Conservation (phyloP, 2,329 filamentous ascomycete species). For the Talaromyces rugulosus region DNA sequence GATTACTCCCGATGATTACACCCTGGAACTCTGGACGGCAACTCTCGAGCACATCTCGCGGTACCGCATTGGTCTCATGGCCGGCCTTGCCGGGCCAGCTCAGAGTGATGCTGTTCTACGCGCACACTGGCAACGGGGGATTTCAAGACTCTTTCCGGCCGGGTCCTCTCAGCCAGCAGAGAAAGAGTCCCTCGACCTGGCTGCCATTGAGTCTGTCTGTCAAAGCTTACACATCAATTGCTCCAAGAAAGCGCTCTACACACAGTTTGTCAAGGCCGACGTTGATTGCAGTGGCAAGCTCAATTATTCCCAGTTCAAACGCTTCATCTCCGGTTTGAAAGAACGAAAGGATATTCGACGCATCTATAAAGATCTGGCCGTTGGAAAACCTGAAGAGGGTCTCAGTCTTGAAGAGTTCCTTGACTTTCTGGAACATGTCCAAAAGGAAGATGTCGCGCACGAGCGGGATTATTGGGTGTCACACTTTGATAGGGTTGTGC, state of each 20-base stretch:
- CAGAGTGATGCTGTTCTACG: slow-evolving; percentile 79
- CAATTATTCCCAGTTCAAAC: slow-evolving; percentile 74
- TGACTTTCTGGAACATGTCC: slow-evolving; percentile 66
- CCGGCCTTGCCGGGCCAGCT: slow-evolving; percentile 69
- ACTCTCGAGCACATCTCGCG: slow-evolving; percentile 80
- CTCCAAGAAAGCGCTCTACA: slow-evolving; percentile 66
- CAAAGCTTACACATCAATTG: slow-evolving; percentile 89
- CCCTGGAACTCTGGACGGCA: slow-evolving; percentile 74
- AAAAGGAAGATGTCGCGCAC: slow-evolving; percentile 69
- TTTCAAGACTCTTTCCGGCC: slow-evolving; percentile 61
- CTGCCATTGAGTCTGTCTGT: slow-evolving; percentile 77
- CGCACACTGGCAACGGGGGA: slow-evolving; percentile 81
- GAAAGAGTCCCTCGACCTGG: slow-evolving; percentile 70
- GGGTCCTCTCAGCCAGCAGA: slow-evolving; percentile 41
- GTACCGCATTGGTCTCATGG: slow-evolving; percentile 85
- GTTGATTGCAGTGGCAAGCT: slow-evolving; percentile 61
- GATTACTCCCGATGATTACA: slow-evolving; percentile 68
- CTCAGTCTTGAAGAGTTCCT: slow-evolving; percentile 72
- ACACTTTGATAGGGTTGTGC: slow-evolving; percentile 66
- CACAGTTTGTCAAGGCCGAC: slow-evolving; percentile 72
- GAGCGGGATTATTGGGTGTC: slow-evolving; percentile 65
- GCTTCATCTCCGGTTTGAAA: slow-evolving; percentile 79
- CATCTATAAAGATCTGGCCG: slow-evolving; percentile 64
- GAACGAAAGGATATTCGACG: slow-evolving; percentile 74
- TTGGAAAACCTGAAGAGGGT: slow-evolving; percentile 54